Evolutionary conservation across 1,284 basidiomycete species (phyloP), one percentile per base, ranked within the genome.

Genomic region (Fereydounia khargensis): DNA sequence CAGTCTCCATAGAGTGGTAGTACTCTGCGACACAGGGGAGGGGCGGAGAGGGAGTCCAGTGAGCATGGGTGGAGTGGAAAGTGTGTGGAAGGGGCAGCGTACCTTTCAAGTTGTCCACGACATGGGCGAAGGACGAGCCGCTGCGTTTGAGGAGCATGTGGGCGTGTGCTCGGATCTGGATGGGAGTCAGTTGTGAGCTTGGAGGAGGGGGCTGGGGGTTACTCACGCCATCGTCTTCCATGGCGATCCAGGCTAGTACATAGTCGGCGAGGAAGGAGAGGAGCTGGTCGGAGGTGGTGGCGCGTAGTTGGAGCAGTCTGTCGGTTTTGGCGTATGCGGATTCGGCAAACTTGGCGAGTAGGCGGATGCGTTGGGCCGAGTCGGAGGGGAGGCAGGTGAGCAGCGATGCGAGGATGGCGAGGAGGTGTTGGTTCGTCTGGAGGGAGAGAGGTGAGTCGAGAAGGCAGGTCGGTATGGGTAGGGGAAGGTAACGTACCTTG

Each of bases 321-420:
- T 98, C 95, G 0, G 89, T 82, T 73, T 97, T 96, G 69, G 91
- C 89, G 68, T 95, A 98, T 36, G 86, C 83, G 25, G 80, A 81
- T 75, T 96, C 90, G 8, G 96, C 89, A 69, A 98, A 97, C 74
- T 98, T 98, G 16, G 89, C 81, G 4, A 99, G 79, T 13, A 98
- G 78, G 3, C 95, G 85, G 48, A 90, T 83, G 10, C 95, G 83
- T 10, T 82, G 80, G 0, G 85, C 79, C 0, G 89, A 87, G 39
- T 98, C 94, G 0, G 89, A 91, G 0, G 84, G 81, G 2, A 98
- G 82, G 63, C 91, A 91, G 8, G 90, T 87, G 66, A 98, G 84
- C 3, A 98, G 79, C 0, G 90, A 92, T 0, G 86, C 85, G 14
- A 97, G 80, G 56, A 97, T 86, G 37, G 89, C 87, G 8, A 98